phyloP scores from a whole-genome alignment of 2,329 filamentous ascomycete species.

The Akanthomyces lecanii region DNA sequence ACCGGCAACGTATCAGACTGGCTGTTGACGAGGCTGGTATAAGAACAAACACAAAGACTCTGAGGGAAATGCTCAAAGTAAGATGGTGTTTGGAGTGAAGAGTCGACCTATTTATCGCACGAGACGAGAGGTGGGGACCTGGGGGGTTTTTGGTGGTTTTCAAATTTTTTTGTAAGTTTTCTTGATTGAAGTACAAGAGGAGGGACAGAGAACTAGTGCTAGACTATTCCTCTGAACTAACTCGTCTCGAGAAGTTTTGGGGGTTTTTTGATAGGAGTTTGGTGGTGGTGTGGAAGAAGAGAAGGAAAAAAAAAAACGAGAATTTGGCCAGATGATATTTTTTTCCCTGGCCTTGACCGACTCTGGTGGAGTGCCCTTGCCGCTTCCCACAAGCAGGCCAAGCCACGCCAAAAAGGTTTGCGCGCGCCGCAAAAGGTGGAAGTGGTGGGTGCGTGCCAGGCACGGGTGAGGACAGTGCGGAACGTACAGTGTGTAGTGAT shows the following conservation, averaged over 20 bases:
- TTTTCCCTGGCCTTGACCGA: slow-evolving; percentile 31
- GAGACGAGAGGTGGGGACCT: slow-evolving; percentile 34
- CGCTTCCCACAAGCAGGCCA: slow-evolving; percentile 12
- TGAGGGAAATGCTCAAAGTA: slow-evolving; percentile 27
- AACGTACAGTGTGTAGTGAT: neutral
- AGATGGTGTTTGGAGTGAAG: slow-evolving; percentile 18
- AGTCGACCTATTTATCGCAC: slow-evolving; percentile 15
- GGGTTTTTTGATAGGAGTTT: slow-evolving; percentile 45
- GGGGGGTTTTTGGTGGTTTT: slow-evolving; percentile 56
- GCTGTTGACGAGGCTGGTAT: slow-evolving; percentile 26
- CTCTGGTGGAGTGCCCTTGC: slow-evolving; percentile 19
- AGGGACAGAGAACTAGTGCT: slow-evolving; percentile 59
- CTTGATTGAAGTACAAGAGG: slow-evolving; percentile 46
- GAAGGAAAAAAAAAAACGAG: slow-evolving; percentile 30
- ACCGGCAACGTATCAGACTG: slow-evolving; percentile 21
- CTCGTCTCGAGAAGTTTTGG: slow-evolving; percentile 40
- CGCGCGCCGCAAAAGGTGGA: neutral
- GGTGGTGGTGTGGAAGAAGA: slow-evolving; percentile 42
- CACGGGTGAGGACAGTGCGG: slow-evolving; percentile 2
- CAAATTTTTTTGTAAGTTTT: slow-evolving; percentile 59
- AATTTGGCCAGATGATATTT: slow-evolving; percentile 32
- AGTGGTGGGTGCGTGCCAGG: slow-evolving; percentile 19
- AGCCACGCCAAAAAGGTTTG: slow-evolving; percentile 11
- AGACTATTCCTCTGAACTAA: slow-evolving; percentile 55
- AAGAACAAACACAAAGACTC: slow-evolving; percentile 28